Evolutionary conservation across 2,329 filamentous ascomycete species (phyloP), one percentile per base, ranked within the genome.

Genomic region (Mollisia scopiformis): DNA sequence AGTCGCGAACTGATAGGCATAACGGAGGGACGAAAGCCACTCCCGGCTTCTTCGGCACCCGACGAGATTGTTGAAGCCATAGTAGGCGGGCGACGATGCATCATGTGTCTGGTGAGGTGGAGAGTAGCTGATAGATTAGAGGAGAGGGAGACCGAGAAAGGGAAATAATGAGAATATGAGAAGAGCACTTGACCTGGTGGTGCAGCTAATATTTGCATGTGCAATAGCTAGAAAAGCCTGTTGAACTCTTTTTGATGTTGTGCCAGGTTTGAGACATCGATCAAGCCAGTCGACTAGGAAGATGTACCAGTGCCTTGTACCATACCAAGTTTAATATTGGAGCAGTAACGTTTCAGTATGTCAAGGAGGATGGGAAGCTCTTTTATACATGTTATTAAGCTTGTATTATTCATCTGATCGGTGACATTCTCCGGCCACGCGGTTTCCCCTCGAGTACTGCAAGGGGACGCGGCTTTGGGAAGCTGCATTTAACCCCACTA

Each of bases 21-120:
- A 31, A 39, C n/a, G 55, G 33, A 25, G 11, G 46, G 21, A 21
- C 23, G 53, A 46, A 58, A 58, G 55, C 55, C 55, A 43, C 51
- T 3, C 27, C 39, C 59, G 59, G 59, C 54, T 57, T 49, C 47
- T 61, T 61, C 59, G 59, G 59, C 51, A 59, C 39, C 39, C 39
- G 39, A 43, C 21, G 28, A 50, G 50, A 5, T 49, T 39, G 31
- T 49, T 30, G 41, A 33, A 39, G 39, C 13, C 41, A 59, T 50
- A 51, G 51, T 55, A 33, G 31, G n/a, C 11, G 31, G 43, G 19
- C 13, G 41, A 35, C 37, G 23, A 51, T 19, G 30, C 43, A 23
- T 31, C 53, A 31, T 47, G 41, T 56, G 51, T 25, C 33, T 33
- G 37, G 28, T 2, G 7, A 31, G 0, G 35, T 43, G 35, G 19